Percentiles rank a stretch among this genome's conserved stretches.
These are phyloP conservation scores for Elaeagnus macrophylla DNA, from an alignment of 306 rosid species.

Conservation along the genomic window DNA sequence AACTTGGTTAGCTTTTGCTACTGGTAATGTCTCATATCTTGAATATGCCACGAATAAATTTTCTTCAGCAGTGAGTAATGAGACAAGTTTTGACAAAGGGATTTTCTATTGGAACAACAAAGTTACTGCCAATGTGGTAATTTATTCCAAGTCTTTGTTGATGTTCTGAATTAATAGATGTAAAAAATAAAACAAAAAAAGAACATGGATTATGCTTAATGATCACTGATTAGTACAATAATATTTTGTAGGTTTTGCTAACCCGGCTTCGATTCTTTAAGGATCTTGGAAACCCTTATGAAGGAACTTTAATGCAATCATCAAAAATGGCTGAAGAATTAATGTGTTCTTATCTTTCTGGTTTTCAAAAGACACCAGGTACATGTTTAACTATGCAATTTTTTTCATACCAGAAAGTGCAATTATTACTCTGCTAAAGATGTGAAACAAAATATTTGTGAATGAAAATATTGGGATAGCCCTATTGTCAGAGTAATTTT, in stretches of 20 bases:
- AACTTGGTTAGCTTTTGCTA: conserved; percentile 69
- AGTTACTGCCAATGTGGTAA: conserved; percentile 55
- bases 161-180: not conserved
- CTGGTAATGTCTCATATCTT: conserved; percentile 39
- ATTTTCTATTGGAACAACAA: conserved; percentile 65
- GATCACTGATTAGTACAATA: not conserved
- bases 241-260: conserved; percentile 45
- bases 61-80: conserved; percentile 30
- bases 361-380: conserved; percentile 49
- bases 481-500: too few species aligned
- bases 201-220: not conserved
- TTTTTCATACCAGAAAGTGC: not conserved
- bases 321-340: conserved; percentile 40
- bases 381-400: conserved; percentile 5
- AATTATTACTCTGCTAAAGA: too few species aligned
- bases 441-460: too few species aligned
- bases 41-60: conserved; percentile 35
- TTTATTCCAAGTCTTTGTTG: not conserved
- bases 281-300: conserved; percentile 56
- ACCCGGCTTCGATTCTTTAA: conserved; percentile 53
- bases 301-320: conserved; percentile 34
- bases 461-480: too few species aligned
- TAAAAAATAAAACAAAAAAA: too few species aligned
- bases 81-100: conserved; percentile 39
- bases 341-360: conserved; percentile 47